Base-by-base conservation (phyloP, 2,329 filamentous ascomycete species). In the Claviceps sp. region DNA sequence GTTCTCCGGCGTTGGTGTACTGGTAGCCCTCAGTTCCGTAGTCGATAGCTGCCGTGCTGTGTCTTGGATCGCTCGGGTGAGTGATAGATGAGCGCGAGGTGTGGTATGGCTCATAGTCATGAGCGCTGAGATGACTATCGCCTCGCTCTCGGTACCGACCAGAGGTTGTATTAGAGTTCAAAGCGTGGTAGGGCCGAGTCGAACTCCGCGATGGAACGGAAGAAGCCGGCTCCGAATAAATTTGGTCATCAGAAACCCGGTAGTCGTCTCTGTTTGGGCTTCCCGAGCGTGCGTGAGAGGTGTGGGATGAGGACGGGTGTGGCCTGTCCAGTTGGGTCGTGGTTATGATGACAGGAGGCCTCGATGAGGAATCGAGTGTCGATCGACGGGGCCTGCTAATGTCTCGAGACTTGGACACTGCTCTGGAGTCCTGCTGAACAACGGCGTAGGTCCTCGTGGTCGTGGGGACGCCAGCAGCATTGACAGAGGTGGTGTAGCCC, bases 1-100 rank as follows among this genome's bases (percentile, higher is more conserved):
- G 62, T 50, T 83, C 79, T 55, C 77, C 74, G 14, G 79, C 78
- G 53, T 79, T 82, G 8, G 80, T 83, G 58, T 83, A 83, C 58
- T 80, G 77, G 58, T 78, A 83, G 8, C 75, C 79, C 46, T 80
- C 75, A 34, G 78, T 75, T 13, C 75, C 77, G 55, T 79, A 80
- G 55, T 78, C 75, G 45, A 75, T 66, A 8, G 69, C 64, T 52
- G 68, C 65, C 14, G 67, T 67, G 53, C 67, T 66, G 52, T 73
- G 72, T 45, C 71, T 71, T 1, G 70, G 63, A 9, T 68, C 64
- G 54, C 64, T 71, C 40, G 69, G 64, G 55, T 76, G 79, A 22
- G 69, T 58, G 13, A 71, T 66, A 22, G 70, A 68, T 5, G 74
- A 71, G 9, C 76, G 73, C 47, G 69, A 64, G 52, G 67, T 68